Conservation (phyloP, 139 green algal genomes). For the Dunaliella primolecta region DNA sequence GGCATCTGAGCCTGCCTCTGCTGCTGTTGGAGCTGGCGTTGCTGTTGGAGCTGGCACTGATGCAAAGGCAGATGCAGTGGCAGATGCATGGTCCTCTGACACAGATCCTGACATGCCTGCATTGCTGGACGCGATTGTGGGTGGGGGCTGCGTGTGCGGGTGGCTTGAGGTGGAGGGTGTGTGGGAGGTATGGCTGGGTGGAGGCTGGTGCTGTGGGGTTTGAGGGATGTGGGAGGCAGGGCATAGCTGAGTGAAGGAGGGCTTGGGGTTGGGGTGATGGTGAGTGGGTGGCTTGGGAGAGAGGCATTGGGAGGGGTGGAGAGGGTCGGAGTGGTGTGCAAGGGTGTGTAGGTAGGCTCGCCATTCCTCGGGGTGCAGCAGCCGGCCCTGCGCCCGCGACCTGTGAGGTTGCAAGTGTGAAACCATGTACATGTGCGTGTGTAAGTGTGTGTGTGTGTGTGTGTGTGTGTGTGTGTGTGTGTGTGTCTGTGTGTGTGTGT, state of each 20-base stretch:
- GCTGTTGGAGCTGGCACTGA: neutral
- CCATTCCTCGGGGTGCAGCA: constrained; percentile 61
- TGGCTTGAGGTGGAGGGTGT: neutral
- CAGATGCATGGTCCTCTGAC: neutral
- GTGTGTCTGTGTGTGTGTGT: neutral
- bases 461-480: neutral
- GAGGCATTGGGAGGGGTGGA: neutral
- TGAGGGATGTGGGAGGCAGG: neutral
- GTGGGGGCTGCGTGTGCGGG: neutral
- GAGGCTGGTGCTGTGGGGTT: neutral
- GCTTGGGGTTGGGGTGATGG: neutral
- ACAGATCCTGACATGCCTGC: neutral
- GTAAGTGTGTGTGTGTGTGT: neutral
- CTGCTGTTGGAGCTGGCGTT: neutral
- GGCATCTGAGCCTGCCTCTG: neutral
- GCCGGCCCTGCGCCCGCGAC: constrained; percentile 17
- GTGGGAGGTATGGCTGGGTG: neutral
- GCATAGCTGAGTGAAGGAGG: neutral
- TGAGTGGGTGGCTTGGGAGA: neutral
- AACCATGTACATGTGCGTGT: neutral
- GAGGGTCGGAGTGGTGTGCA: neutral
- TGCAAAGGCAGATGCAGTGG: neutral
- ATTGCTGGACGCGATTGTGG: neutral
- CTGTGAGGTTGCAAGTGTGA: neutral
- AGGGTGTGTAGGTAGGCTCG: constrained; percentile 32